These are phyloP conservation scores for Rosellinia necatrix DNA, from an alignment of 2,329 filamentous ascomycete genomes.

Conservation along the genomic window DNA sequence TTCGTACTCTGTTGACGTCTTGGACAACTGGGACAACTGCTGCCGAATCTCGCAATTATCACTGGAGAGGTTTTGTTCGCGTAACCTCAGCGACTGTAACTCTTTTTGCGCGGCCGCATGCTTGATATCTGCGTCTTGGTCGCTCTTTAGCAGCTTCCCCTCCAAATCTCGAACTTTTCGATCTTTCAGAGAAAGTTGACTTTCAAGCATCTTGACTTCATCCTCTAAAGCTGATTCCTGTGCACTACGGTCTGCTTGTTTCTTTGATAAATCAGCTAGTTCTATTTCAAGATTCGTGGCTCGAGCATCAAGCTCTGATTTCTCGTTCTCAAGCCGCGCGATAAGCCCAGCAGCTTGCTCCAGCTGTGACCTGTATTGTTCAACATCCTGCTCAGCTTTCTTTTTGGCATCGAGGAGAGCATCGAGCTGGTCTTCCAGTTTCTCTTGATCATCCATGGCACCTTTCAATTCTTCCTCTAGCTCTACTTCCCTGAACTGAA, in stretches of 20 bases:
- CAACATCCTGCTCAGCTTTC: constrained; percentile 81
- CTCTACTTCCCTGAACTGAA: constrained; percentile 89
- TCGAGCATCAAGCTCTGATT: constrained; percentile 71
- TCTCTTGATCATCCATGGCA: constrained; percentile 91
- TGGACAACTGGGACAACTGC: constrained; percentile 83
- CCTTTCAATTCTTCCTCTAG: constrained; percentile 91
- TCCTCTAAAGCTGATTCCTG: constrained; percentile 78
- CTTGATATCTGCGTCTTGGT: constrained; percentile 89
- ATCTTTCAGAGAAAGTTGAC: constrained; percentile 86
- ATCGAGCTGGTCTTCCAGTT: constrained; percentile 91
- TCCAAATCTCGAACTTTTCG: constrained; percentile 89
- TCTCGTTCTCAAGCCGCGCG: constrained; percentile 82
- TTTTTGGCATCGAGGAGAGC: constrained; percentile 87
- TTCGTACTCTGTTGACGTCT: constrained; percentile 93
- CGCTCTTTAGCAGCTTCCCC: constrained; percentile 77
- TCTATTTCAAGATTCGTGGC: constrained; percentile 72
- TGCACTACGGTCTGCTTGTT: constrained; percentile 73
- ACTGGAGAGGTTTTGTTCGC: constrained; percentile 74
- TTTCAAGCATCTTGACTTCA: constrained; percentile 89
- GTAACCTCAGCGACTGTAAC: constrained; percentile 71
- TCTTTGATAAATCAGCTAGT: constrained; percentile 70
- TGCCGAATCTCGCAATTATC: constrained; percentile 85
- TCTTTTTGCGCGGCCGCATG: constrained; percentile 79
- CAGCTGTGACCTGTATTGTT: constrained; percentile 77
- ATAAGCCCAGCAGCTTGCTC: constrained; percentile 93